Evolutionary conservation across 148 eudicot species (phyloP), one percentile per base, ranked within the genome.

Genomic region (Rhododendron ovatum): DNA sequence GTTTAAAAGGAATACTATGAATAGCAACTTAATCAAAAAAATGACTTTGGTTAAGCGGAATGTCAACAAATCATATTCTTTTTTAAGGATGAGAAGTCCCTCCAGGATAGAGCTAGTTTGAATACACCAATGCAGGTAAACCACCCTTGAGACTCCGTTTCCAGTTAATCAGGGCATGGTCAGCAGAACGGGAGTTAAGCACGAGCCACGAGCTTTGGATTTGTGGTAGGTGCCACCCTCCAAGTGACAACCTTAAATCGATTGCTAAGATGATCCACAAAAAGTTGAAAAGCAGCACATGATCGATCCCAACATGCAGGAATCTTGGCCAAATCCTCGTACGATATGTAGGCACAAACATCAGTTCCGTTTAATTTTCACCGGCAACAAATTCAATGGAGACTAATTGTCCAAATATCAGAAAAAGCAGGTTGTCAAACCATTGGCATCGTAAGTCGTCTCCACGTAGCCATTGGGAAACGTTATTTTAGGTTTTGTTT

Each of bases 281-380:
- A 35, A 82, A 10, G 76, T 39, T 39, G 35, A 39, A 43, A 43
- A 24, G 24, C 48, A 35, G 71, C 35, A 83, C 22, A 11, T 63
- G 10, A 83, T 41, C 77, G 76, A 48, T 57, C 84, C 30, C 47
- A 57, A 39, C 73, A 59, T 82, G 83, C 73, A 57, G 73, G 84
- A 41, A 37, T 37, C 28, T 22, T 35, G 28, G 33, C 20, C 35
- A 79, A 79, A 79, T 79, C 35, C 13, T 24, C 82, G 0, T 20
- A 14, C 1, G 48, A 39, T 77, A 41, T 9, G 37, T 41, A 2
- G 50, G 28, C 22, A 22, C 50, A 77, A 41, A 18, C 80, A 41
- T 77, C 28, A 73, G 47, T 22, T 20, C 28, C 13, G 13, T 77
- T 18, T 9, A 20, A 41, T 37, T 76, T 39, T 76, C 45, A 39